Evolutionary conservation across 164 flowering plant genomes (phyloP).

Genomic region (Paratinospora sagittata): DNA sequence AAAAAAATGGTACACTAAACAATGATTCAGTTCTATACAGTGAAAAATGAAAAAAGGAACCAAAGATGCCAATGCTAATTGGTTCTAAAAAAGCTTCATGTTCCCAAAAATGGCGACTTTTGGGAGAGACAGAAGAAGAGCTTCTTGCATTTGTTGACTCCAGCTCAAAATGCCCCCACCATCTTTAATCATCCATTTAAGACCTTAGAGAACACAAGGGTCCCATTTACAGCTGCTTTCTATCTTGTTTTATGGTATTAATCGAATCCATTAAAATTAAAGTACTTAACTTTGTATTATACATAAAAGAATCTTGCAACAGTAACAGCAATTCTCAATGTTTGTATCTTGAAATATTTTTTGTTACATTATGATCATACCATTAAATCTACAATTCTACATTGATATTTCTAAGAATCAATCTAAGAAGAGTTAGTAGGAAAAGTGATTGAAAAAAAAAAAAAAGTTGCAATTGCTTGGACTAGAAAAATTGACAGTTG

Average conservation of each 20-base stretch:
- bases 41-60: not conserved
- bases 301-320: not conserved
- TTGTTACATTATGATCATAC: not conserved
- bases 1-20: not conserved
- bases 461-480: not conserved
- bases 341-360: not conserved
- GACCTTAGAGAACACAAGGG: not conserved
- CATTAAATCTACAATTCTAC: not conserved
- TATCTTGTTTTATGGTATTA: not conserved
- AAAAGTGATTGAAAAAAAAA: not conserved
- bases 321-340: not conserved
- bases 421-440: not conserved
- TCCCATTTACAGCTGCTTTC: not conserved
- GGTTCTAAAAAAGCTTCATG: not conserved
- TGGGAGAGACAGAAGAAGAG: not conserved
- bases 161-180: not conserved
- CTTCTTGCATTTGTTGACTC: not conserved
- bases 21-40: not conserved
- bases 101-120: not conserved
- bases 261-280: not conserved
- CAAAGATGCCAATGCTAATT: not conserved
- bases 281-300: not conserved
- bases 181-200: slow-evolving; percentile 1
- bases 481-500: not conserved
- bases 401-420: not conserved